phyloP scores from a whole-genome alignment of 2,329 filamentous ascomycete genomes.

The Tolypocladium ovalisporum region DNA sequence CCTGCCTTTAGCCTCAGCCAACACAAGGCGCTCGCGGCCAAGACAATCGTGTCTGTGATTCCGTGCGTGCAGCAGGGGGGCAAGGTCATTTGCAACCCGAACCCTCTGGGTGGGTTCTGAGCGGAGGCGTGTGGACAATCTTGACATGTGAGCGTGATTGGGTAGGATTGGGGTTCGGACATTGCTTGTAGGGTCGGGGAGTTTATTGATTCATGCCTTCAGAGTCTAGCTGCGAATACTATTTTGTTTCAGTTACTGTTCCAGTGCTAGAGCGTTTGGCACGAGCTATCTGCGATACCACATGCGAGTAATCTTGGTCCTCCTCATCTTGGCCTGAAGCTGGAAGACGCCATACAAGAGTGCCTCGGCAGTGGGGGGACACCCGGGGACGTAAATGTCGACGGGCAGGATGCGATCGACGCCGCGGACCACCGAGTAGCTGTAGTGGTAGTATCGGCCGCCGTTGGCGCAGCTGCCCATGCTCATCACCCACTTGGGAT shows the following conservation, averaged over 20 bases:
- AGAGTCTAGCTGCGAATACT: no score
- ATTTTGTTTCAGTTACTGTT: no score
- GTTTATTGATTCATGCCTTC: no score
- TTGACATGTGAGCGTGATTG: not conserved
- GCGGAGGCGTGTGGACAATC: no score
- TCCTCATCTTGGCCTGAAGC: constrained; percentile 64
- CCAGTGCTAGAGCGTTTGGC: no score
- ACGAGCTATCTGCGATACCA: constrained; percentile 43
- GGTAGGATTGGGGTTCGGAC: not conserved
- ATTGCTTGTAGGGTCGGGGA: not conserved
- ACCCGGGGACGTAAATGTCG: constrained; percentile 71
- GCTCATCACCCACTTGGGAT: constrained; percentile 72
- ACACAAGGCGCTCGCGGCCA: constrained; percentile 20
- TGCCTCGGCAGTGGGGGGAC: constrained; percentile 51
- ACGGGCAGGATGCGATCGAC: constrained; percentile 69
- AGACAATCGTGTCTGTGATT: constrained; percentile 13
- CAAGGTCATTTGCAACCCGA: constrained; percentile 21
- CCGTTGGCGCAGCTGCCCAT: constrained; percentile 82
- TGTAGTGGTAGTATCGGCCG: constrained; percentile 79
- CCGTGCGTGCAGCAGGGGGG: constrained; percentile 19
- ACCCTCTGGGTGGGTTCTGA: constrained; percentile 12
- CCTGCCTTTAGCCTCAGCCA: constrained; percentile 19
- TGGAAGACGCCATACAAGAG: constrained; percentile 62
- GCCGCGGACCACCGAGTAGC: constrained; percentile 64
- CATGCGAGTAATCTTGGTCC: constrained; percentile 42